phyloP scores from a whole-genome alignment of 495 filamentous ascomycete species.

The Aspergillus hancockii region DNA sequence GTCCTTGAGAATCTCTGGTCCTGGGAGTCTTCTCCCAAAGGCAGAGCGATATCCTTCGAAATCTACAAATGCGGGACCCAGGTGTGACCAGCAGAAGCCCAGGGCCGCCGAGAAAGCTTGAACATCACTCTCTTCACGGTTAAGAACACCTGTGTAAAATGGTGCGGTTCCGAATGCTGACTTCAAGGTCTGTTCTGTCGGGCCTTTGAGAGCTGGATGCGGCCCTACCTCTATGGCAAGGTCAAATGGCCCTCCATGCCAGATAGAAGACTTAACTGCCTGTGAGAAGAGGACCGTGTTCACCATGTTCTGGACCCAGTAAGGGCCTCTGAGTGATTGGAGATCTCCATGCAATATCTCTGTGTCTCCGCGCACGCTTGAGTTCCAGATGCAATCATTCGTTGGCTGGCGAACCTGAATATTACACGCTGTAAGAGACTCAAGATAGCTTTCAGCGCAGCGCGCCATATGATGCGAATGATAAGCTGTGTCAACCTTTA shows the following conservation, averaged over 20 bases:
- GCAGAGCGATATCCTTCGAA: too few relatives aligned
- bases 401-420: too few relatives aligned
- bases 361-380: not conserved
- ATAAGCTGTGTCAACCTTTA: slow-evolving; percentile 44
- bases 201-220: slow-evolving; percentile 12
- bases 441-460: not conserved
- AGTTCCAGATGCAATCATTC: too few relatives aligned
- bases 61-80: too few relatives aligned
- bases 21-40: too few relatives aligned
- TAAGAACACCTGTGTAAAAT: not conserved
- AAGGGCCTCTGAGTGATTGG: not conserved
- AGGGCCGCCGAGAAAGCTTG: not conserved
- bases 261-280: slow-evolving; percentile 27
- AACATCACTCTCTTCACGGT: not conserved
- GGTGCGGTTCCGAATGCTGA: not conserved
- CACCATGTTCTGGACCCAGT: slow-evolving; percentile 15
- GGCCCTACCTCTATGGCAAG: slow-evolving; percentile 22
- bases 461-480: slow-evolving; percentile 32
- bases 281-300: slow-evolving; percentile 36
- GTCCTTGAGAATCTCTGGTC: too few relatives aligned
- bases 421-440: not conserved
- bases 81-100: too few relatives aligned
- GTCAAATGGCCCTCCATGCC: not conserved
- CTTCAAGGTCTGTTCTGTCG: slow-evolving; percentile 11
- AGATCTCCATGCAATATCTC: not conserved